Conservation (phyloP, 2,329 filamentous ascomycete species). For the Fusarium verrucosum region DNA sequence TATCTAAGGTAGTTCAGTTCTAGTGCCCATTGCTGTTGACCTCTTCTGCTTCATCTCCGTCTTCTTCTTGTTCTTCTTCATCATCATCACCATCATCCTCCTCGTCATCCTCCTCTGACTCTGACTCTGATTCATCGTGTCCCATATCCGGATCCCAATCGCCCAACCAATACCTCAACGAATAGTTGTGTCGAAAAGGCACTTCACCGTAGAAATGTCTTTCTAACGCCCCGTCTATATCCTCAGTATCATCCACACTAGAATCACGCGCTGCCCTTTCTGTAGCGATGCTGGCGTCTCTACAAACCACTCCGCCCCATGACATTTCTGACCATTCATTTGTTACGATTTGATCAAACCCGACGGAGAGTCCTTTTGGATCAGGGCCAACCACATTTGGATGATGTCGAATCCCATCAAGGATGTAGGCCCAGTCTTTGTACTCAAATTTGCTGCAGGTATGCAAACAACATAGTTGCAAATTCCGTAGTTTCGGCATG, state of each 20-base stretch:
- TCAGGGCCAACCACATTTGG: background rate
- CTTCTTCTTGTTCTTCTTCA: background rate
- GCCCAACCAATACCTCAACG: background rate
- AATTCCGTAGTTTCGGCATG: background rate
- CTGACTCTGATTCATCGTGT: background rate
- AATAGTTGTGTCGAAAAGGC: background rate
- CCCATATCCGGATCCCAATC: background rate
- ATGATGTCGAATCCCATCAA: background rate
- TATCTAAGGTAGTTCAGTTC: constrained; percentile 35
- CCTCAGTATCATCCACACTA: background rate
- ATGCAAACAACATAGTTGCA: background rate
- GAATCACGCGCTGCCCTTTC: background rate
- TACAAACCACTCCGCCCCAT: background rate
- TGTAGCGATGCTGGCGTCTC: background rate
- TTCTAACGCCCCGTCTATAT: background rate
- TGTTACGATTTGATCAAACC: background rate
- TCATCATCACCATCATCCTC: background rate
- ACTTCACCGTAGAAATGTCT: background rate
- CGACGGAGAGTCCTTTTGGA: background rate
- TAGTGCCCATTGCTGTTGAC: background rate
- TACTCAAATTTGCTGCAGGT: background rate
- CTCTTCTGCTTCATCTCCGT: background rate
- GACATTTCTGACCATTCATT: background rate
- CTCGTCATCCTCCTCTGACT: background rate
- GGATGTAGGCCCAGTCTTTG: background rate